These are phyloP conservation scores for Wickerhamiella spandovensis DNA, from an alignment of 805 yeast genomes.

Conservation along the genomic window DNA sequence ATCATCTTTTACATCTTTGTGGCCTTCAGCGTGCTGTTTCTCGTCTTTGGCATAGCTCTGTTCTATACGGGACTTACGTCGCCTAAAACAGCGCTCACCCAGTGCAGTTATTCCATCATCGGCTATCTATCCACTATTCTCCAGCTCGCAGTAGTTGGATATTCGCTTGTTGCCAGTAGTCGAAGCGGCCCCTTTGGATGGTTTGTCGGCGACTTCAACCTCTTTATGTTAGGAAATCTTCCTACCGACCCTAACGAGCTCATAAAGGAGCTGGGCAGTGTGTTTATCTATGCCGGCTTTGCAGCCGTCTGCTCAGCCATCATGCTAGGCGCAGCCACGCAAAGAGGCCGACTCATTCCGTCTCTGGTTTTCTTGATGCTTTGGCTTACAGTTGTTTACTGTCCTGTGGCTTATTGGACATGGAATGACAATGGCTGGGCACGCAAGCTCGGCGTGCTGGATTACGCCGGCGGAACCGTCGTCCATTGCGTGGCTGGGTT, in stretches of 20 bases:
- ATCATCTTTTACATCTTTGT: slow-evolving; percentile 13
- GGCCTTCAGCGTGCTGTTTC: slow-evolving; percentile 6
- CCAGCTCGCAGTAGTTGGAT: slow-evolving; percentile 64
- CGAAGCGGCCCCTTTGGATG: slow-evolving; percentile 20
- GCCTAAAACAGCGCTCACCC: slow-evolving; percentile 51
- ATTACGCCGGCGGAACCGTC: slow-evolving; percentile 70
- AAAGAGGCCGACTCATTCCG: slow-evolving; percentile 57
- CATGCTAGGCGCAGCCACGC: slow-evolving; percentile 61
- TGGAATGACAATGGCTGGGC: slow-evolving; percentile 65
- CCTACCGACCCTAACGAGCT: slow-evolving; percentile 24
- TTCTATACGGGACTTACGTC: slow-evolving; percentile 56
- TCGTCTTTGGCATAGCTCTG: slow-evolving; percentile 30
- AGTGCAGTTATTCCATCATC: slow-evolving; percentile 51
- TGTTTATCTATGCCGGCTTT: slow-evolving; percentile 47
- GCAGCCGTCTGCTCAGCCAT: slow-evolving; percentile 52
- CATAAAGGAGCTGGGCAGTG: slow-evolving; percentile 18
- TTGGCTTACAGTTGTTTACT: slow-evolving; percentile 62
- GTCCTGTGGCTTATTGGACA: slow-evolving; percentile 62
- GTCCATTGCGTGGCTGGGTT: slow-evolving; percentile 61
- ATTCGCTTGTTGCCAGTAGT: slow-evolving; percentile 39
- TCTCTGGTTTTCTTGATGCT: slow-evolving; percentile 52
- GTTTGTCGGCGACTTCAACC: slow-evolving; percentile 43
- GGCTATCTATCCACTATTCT: slow-evolving; percentile 45
- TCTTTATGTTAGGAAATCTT: slow-evolving; percentile 34
- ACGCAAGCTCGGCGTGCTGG: slow-evolving; percentile 44